Conservation (phyloP, 208 protist genomes). For the Trypanosoma mega region DNA sequence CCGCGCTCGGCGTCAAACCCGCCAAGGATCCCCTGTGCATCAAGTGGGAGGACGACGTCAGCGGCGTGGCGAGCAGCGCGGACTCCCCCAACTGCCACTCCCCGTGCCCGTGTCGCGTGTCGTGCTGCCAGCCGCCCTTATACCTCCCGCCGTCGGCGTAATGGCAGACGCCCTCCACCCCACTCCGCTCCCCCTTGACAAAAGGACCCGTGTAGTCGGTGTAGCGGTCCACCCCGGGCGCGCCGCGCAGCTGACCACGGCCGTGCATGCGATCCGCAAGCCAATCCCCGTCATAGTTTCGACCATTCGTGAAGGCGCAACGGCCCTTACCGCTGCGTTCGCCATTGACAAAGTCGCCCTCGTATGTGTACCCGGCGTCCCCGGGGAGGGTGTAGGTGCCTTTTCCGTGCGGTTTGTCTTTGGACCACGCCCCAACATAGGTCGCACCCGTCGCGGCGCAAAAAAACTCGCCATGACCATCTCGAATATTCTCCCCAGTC, state of each 20-base stretch:
- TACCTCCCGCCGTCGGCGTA: constrained; percentile 78
- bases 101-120: constrained; percentile 66
- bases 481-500: constrained; percentile 59
- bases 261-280: constrained; percentile 75
- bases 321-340: constrained; percentile 62
- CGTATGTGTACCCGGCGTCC: constrained; percentile 61
- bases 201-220: constrained; percentile 71
- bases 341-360: constrained; percentile 54
- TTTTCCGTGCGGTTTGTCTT: constrained; percentile 54
- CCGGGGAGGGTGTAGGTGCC: constrained; percentile 54
- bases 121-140: constrained; percentile 60
- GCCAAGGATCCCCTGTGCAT: too few species aligned
- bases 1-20: too few species aligned
- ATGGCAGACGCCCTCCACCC: constrained; percentile 50
- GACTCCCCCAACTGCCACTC: constrained; percentile 47
- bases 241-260: constrained; percentile 51
- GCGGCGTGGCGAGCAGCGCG: too few species aligned
- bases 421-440: constrained; percentile 58
- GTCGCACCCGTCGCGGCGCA: constrained; percentile 53
- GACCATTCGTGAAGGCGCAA: constrained; percentile 76
- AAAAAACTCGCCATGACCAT: constrained; percentile 60
- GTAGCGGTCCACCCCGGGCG: constrained; percentile 55
- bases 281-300: constrained; percentile 83
- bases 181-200: constrained; percentile 47
- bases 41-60: too few species aligned